A percentile compares a stretch with the other conserved stretches of the same genome.
phyloP scores from a whole-genome alignment of 2,329 filamentous ascomycete species.

The Alternaria consortialis region DNA sequence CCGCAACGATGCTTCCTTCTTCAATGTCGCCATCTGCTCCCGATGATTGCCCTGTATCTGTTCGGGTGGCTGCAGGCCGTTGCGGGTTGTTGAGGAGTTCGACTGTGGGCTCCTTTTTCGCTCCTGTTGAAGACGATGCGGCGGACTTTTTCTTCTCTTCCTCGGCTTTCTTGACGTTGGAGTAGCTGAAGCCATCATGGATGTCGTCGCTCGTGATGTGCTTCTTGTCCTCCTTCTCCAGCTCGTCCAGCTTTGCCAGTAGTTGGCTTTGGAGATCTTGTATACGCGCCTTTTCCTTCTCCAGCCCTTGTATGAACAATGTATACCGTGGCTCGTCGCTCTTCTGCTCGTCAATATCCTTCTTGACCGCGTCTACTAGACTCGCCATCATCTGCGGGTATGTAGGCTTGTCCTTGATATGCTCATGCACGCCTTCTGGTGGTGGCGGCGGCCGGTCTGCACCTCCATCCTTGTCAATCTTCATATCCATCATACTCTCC shows the following conservation, averaged over 20 bases:
- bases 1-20: slow-evolving; percentile 57
- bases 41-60: slow-evolving; percentile 60
- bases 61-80: slow-evolving; percentile 47
- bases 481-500: slow-evolving; percentile 72
- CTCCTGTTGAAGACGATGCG: slow-evolving; percentile 34
- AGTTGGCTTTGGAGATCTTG: slow-evolving; percentile 79
- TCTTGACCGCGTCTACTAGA: slow-evolving; percentile 93
- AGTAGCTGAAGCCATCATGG: slow-evolving; percentile 90
- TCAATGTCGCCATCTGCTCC: slow-evolving; percentile 70
- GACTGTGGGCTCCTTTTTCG: slow-evolving; percentile 49
- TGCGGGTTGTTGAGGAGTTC: slow-evolving; percentile 79
- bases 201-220: slow-evolving; percentile 96
- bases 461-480: slow-evolving; percentile 57
- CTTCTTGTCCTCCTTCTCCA: slow-evolving; percentile 83
- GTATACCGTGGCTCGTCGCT: slow-evolving; percentile 72
- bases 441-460: slow-evolving; percentile 71
- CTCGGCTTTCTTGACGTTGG: slow-evolving; percentile 67
- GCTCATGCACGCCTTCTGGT: slow-evolving; percentile 80
- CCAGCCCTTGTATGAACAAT: slow-evolving; percentile 80
- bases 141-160: slow-evolving; percentile 30
- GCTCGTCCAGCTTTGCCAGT: slow-evolving; percentile 74
- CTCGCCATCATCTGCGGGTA: slow-evolving; percentile 99
- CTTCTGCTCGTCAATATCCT: slow-evolving; percentile 77
- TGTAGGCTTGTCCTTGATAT: slow-evolving; percentile 77
- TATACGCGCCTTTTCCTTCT: slow-evolving; percentile 80